phyloP scores from a whole-genome alignment of 1,139 yeast species.

The Candida neerlandica region DNA sequence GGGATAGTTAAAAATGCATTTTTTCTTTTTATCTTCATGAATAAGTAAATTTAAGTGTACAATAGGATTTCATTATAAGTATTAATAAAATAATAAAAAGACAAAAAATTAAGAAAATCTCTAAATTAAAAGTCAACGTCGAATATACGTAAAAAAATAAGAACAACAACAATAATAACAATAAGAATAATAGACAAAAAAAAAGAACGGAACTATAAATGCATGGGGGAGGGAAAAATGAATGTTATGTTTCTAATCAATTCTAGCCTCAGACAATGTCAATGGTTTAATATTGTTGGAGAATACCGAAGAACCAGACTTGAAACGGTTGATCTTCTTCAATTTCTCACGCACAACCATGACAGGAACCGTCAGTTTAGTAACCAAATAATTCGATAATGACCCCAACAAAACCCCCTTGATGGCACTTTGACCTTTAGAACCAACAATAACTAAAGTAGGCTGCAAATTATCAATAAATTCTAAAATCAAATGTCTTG shows the following conservation, averaged over 20 bases:
- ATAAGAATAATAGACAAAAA: neutral
- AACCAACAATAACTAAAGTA: slow-evolving; percentile 79
- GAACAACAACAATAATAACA: neutral
- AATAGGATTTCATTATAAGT: slow-evolving; percentile 1
- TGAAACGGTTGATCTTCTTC: slow-evolving; percentile 69
- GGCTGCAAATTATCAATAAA: slow-evolving; percentile 83
- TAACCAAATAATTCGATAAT: slow-evolving; percentile 73
- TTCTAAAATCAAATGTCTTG: slow-evolving; percentile 82
- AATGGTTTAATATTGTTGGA: slow-evolving; percentile 52
- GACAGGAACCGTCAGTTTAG: slow-evolving; percentile 81
- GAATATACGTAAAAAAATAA: neutral
- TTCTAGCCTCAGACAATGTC: slow-evolving; percentile 52
- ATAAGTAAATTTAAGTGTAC: neutral
- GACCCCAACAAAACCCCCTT: slow-evolving; percentile 79
- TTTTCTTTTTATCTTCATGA: neutral
- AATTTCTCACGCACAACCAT: slow-evolving; percentile 87
- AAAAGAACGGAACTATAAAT: neutral
- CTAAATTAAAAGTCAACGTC: neutral
- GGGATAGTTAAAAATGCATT: too few species aligned
- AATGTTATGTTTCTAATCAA: slow-evolving; percentile 29
- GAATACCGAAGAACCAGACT: slow-evolving; percentile 49
- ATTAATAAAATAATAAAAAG: neutral
- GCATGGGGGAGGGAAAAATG: neutral
- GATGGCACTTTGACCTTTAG: slow-evolving; percentile 74
- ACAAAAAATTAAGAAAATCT: neutral